Evolutionary conservation across 306 rosid species (phyloP).

Genomic region (Boehmeria nivea): DNA sequence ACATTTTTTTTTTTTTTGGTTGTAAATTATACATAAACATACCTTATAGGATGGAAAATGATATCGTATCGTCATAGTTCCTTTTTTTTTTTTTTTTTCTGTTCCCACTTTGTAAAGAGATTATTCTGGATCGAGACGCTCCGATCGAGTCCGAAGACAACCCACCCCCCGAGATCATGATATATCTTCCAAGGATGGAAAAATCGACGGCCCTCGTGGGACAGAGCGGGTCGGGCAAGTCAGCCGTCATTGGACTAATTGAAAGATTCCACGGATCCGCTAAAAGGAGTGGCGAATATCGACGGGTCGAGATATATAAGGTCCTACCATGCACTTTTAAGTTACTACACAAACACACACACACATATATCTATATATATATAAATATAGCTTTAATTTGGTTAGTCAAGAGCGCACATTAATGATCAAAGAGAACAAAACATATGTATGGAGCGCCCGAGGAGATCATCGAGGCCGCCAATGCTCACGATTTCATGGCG

Average conservation of each 20-base stretch:
- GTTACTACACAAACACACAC: conserved; percentile 48
- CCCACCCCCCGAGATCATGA: no score
- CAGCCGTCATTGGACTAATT: conserved; percentile 66
- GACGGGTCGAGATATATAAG: conserved; percentile 60
- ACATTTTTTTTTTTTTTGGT: no score
- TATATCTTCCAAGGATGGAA: conserved; percentile 55
- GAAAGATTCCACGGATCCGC: conserved; percentile 81
- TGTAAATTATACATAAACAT: no score
- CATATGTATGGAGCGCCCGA: conserved; percentile 42
- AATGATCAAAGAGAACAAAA: conserved; percentile 58
- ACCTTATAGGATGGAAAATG: no score
- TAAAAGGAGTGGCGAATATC: conserved; percentile 39
- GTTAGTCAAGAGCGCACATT: conserved; percentile 81
- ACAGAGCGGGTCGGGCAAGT: conserved; percentile 79
- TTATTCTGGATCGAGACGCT: no score
- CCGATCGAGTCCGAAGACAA: no score
- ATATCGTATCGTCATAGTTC: no score
- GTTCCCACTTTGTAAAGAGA: no score
- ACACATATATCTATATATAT: no score
- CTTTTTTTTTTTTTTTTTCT: no score
- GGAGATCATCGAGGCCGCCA: conserved; percentile 43
- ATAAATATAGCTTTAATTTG: no score
- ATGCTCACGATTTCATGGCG: conserved; percentile 70
- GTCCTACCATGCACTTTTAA: conserved; percentile 49
- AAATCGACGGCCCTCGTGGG: conserved; percentile 80